These are phyloP conservation scores for Lipomyces kockii DNA, from an alignment of 805 yeast species.

Conservation along the genomic window DNA sequence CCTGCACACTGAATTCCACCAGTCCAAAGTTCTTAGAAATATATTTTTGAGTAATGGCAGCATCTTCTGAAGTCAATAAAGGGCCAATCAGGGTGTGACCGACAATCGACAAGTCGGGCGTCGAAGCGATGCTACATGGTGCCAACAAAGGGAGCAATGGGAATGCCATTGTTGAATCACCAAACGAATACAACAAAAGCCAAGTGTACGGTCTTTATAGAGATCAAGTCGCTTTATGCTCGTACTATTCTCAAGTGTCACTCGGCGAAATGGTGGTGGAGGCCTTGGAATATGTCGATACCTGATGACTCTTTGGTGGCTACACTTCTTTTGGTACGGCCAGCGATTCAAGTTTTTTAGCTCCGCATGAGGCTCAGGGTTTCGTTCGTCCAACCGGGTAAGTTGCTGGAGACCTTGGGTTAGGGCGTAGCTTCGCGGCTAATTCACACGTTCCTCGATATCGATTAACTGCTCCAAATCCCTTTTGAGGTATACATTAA, in stretches of 20 bases:
- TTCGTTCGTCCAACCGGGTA: too few relatives aligned
- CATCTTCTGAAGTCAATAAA: slow-evolving; percentile 20
- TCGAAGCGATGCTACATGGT: slow-evolving; percentile 9
- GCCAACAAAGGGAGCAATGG: slow-evolving; percentile 24
- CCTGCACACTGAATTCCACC: slow-evolving; percentile 41
- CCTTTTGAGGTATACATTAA: too few relatives aligned
- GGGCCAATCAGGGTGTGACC: slow-evolving; percentile 22
- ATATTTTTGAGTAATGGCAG: slow-evolving; percentile 14
- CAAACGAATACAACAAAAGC: background rate
- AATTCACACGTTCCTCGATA: too few relatives aligned
- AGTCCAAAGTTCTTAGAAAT: slow-evolving; percentile 25
- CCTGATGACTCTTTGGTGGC: too few relatives aligned
- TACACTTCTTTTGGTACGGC: too few relatives aligned
- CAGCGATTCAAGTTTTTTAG: too few relatives aligned
- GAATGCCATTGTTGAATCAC: slow-evolving; percentile 14
- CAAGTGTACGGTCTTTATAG: background rate
- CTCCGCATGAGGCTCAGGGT: too few relatives aligned
- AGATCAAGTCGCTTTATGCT: background rate
- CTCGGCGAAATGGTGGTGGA: background rate
- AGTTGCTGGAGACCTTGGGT: too few relatives aligned
- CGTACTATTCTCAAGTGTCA: background rate
- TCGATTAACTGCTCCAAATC: too few relatives aligned
- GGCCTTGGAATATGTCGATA: background rate
- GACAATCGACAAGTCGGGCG: slow-evolving; percentile 19
- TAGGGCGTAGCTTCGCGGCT: too few relatives aligned